These are phyloP conservation scores for Penicillium italicum DNA, from an alignment of 2,329 filamentous ascomycete species.

Conservation along the genomic window DNA sequence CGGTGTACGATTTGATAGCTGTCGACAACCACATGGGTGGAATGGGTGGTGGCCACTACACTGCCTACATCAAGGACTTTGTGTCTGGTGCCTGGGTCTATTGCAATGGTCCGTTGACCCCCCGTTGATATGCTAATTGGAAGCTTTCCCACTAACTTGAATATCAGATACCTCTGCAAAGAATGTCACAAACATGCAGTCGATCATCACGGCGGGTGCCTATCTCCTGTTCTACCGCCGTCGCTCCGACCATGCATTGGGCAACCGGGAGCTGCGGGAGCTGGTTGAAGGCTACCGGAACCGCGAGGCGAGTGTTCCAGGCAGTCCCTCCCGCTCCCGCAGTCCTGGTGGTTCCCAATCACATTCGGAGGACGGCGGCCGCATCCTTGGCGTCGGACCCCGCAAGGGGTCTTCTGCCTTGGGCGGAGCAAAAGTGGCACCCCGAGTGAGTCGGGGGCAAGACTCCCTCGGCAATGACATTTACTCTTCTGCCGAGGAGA, in stretches of 20 bases:
- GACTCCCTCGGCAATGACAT: conserved; percentile 34
- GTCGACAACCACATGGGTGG: conserved; percentile 96
- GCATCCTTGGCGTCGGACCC: conserved; percentile 83
- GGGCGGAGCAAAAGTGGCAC: conserved; percentile 72
- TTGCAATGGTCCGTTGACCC: conserved; percentile 72
- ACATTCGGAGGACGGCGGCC: conserved; percentile 75
- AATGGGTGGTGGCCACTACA: conserved; percentile 93
- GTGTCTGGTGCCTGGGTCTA: conserved; percentile 87
- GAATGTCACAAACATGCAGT: conserved; percentile 59
- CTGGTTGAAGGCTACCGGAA: conserved; percentile 63
- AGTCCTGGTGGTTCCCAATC: conserved; percentile 32
- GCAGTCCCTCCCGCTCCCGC: conserved; percentile 41
- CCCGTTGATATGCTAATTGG: background rate
- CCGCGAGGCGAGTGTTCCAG: conserved; percentile 45
- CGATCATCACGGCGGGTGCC: conserved; percentile 69
- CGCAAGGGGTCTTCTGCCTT: conserved; percentile 85
- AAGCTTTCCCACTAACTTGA: conserved; percentile 40
- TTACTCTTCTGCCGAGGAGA: conserved; percentile 24
- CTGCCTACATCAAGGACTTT: conserved; percentile 90
- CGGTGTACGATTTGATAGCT: conserved; percentile 88
- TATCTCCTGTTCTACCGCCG: conserved; percentile 96
- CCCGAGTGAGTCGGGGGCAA: conserved; percentile 54
- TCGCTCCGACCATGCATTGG: conserved; percentile 70
- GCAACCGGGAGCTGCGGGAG: conserved; percentile 69
- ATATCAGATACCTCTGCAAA: conserved; percentile 65